phyloP scores from a whole-genome alignment of 2,329 filamentous ascomycete species.

The Fonsecaea monophora region DNA sequence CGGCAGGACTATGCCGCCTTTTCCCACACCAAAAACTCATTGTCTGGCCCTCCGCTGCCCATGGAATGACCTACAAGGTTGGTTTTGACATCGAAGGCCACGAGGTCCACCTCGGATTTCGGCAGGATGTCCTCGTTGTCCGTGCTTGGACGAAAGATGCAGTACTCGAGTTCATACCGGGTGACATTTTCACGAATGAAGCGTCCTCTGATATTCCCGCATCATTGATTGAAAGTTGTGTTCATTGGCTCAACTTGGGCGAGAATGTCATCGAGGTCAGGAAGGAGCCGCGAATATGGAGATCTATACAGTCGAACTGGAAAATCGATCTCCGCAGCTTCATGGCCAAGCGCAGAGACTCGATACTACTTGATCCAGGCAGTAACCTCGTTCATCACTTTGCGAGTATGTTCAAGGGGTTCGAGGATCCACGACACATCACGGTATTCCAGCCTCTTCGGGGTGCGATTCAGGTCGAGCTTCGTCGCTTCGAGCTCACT shows the following conservation, averaged over 20 bases:
- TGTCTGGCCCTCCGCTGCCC: conserved; percentile 59
- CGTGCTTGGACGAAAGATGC: conserved; percentile 45
- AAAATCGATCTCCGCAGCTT: conserved; percentile 44
- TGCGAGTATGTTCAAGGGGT: conserved; percentile 56
- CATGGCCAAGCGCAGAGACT: conserved; percentile 41
- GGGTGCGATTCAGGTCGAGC: conserved; percentile 53
- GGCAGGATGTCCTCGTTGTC: conserved; percentile 52
- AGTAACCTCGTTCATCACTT: conserved; percentile 52
- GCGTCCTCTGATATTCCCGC: conserved; percentile 58
- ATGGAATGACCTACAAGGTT: conserved; percentile 62
- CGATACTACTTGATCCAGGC: conserved; percentile 58
- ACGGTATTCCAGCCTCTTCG: conserved; percentile 55
- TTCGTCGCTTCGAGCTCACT: conserved; percentile 60
- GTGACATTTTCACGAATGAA: conserved; percentile 38
- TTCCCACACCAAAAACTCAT: conserved; percentile 62
- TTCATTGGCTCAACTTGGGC: conserved; percentile 66
- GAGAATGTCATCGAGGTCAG: conserved; percentile 61
- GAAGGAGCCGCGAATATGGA: conserved; percentile 53
- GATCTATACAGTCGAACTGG: conserved; percentile 49
- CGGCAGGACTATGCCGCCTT: conserved; percentile 54
- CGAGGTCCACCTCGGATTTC: conserved; percentile 63
- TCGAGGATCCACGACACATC: conserved; percentile 56
- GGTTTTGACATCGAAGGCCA: conserved; percentile 48
- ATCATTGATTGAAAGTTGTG: conserved; percentile 58
- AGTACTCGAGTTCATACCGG: conserved; percentile 48